Base-by-base conservation (phyloP, 108 stramenopile genomes). In the Cyclotella cryptica region DNA sequence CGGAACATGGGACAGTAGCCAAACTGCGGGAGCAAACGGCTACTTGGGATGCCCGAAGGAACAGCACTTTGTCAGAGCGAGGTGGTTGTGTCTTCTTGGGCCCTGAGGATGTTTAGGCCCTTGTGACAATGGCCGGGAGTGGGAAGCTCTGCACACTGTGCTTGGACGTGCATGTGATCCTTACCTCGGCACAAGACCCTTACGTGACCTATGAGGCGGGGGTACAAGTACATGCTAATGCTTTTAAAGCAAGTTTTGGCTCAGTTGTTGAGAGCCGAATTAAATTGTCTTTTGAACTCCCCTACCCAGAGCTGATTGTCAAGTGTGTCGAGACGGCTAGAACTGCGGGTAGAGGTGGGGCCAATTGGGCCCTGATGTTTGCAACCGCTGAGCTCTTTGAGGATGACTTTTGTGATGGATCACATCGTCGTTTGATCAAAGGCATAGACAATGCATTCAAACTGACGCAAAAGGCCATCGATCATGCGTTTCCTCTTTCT, bases 211-310 rank as follows among this genome's bases (percentile, higher is more conserved):
- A 42, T 7, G 35, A 40, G 41, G 17, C 39, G 1, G 62, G 62
- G 15, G 21, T 63, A 1, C 29, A 63, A 35, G 62, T 63, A 1
- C 39, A 63, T 19, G 62, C 62, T 4, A 29, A 35, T 18, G 62
- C 62, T 10, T 17, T 63, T 35, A 63, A 63, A 10, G 62, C 62
- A 18, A 40, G 35, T 18, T 63, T 40, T 19, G 42, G 21, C 1
- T 30, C 35, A 19, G 39, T 63, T 3, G n/a, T 40, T 1, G 62
- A 40, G 18, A 19, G n/a, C 10, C 29, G 35, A 5, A 63, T 63
- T 6, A 17, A 40, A 63, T 18, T 63, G 35, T 63, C 62, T 27
- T n/a, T 42, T 63, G 62, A 63, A 3, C 11, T 63, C 3, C 42
- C 62, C 10, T 63, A 40, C 27, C 39, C 62, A 6, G 62, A 63